Base-by-base conservation (phyloP, 192 early-diverging fungal genomes). In the Podila minutissima region DNA sequence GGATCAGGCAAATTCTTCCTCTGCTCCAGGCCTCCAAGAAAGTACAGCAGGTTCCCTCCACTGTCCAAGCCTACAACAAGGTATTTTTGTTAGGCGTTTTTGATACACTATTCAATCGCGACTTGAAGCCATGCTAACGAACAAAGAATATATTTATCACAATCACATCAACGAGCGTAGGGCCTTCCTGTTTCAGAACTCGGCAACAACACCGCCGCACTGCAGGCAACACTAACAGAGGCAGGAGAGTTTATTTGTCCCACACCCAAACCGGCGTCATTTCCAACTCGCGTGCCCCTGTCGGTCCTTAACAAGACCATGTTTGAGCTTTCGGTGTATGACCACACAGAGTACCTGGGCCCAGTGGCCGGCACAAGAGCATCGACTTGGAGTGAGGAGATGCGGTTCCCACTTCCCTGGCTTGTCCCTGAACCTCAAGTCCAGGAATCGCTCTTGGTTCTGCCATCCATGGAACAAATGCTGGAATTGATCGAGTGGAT, bases 301-400 rank as follows among this genome's bases (percentile, higher is more conserved):
- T 81, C 77, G 1, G 58, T 81, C 3, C 59, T 81, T 35, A 81
- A 81, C 67, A 81, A 81, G 62, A 81, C 71, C 28, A 73, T 81
- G 77, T 81, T 81, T 69, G 77, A 81, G n/a, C 71, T 81, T 19
- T 81, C 77, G 5, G 67, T 81, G 0, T 81, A 81, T 31, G 77
- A 81, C 17, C 51, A 67, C 31, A 73, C 77, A 15, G 60, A 81
- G 32, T 81, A 81, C 37, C 49, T 81, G 8, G 77, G 77, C 20
- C 77, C 77, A 20, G 67, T 81, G 7, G 77, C 77, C 13, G 77
- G 77, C 19, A 81, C 77, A 13, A 63, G 31, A 10, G 77, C 77
- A 2, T 49, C 71, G 0, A 67, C 70, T 1, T 81, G 77, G 77
- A 67, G 58, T 13, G 77, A 81, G n/a, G 77, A 81, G 49, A 81